phyloP scores from a whole-genome alignment of 2,329 filamentous ascomycete genomes.

The Aspergillus arachidicola region DNA sequence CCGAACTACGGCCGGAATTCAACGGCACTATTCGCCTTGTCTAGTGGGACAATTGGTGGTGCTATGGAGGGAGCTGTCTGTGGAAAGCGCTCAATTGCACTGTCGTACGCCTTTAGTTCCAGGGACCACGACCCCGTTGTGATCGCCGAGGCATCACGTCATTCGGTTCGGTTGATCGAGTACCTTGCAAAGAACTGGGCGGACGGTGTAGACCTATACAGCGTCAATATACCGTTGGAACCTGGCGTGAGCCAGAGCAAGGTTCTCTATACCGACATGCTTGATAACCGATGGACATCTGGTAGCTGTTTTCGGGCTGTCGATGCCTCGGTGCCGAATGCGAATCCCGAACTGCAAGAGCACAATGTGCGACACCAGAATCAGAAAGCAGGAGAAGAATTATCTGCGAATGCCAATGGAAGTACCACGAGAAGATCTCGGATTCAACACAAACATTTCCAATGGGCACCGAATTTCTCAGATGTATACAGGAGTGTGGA shows the following conservation, averaged over 20 bases:
- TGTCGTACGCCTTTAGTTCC: slow-evolving; percentile 89
- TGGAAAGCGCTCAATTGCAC: slow-evolving; percentile 70
- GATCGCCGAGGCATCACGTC: slow-evolving; percentile 73
- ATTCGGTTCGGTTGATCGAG: slow-evolving; percentile 77
- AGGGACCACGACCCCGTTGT: slow-evolving; percentile 80
- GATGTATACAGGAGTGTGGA: slow-evolving; percentile 90
- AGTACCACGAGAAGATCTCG: slow-evolving; percentile 40
- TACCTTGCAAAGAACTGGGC: slow-evolving; percentile 76
- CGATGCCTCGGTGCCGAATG: slow-evolving; percentile 62
- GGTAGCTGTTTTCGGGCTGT: slow-evolving; percentile 86
- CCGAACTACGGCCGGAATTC: slow-evolving; percentile 85
- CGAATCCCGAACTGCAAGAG: slow-evolving; percentile 68
- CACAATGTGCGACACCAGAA: slow-evolving; percentile 70
- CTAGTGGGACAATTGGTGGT: slow-evolving; percentile 75
- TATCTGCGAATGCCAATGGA: slow-evolving; percentile 25
- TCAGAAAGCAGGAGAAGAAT: slow-evolving; percentile 40
- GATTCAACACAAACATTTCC: slow-evolving; percentile 84
- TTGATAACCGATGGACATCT: slow-evolving; percentile 88
- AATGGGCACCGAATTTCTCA: slow-evolving; percentile 85
- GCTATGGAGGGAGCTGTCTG: slow-evolving; percentile 78
- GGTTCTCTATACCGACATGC: slow-evolving; percentile 79
- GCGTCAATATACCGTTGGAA: slow-evolving; percentile 84
- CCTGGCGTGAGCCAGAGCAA: slow-evolving; percentile 71
- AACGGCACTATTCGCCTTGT: slow-evolving; percentile 76
- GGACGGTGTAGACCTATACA: slow-evolving; percentile 78